These are phyloP conservation scores for Dioscorea zingiberensis DNA, from an alignment of 106 monocot genomes.

Conservation along the genomic window DNA sequence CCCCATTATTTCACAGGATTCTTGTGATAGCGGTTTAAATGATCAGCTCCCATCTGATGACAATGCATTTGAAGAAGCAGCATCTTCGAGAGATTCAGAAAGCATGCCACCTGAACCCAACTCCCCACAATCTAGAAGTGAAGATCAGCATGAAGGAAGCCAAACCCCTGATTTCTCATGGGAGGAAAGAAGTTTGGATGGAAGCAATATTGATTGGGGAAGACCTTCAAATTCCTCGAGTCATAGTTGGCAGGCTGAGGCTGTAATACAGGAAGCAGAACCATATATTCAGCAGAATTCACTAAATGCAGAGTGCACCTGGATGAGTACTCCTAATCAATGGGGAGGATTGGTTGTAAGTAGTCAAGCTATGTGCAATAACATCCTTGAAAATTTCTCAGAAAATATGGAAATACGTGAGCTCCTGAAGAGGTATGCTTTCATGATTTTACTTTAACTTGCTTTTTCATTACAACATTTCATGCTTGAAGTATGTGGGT, in stretches of 20 bases:
- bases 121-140: conserved; percentile 11
- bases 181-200: conserved; percentile 18
- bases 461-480: no score
- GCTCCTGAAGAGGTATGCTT: conserved; percentile 49
- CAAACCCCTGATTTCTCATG: conserved; percentile 24
- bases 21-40: background rate
- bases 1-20: background rate
- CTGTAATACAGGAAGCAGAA: conserved; percentile 22
- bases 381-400: conserved; percentile 29
- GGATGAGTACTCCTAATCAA: conserved; percentile 27
- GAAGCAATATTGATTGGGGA: conserved; percentile 7
- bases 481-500: no score
- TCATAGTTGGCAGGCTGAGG: conserved; percentile 23
- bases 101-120: conserved; percentile 12
- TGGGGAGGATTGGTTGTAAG: conserved; percentile 21
- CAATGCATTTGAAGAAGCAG: conserved; percentile 13
- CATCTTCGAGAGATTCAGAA: conserved; percentile 9
- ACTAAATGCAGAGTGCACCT: conserved; percentile 5
- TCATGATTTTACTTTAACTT: no score
- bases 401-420: conserved; percentile 49
- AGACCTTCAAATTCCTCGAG: conserved; percentile 18
- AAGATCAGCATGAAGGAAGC: conserved; percentile 25
- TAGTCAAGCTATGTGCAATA: background rate
- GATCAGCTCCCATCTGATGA: conserved; percentile 5
- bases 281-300: conserved; percentile 5